These are phyloP conservation scores for Thymus quinquecostatus DNA, from an alignment of 257 asterid genomes.

Conservation along the genomic window DNA sequence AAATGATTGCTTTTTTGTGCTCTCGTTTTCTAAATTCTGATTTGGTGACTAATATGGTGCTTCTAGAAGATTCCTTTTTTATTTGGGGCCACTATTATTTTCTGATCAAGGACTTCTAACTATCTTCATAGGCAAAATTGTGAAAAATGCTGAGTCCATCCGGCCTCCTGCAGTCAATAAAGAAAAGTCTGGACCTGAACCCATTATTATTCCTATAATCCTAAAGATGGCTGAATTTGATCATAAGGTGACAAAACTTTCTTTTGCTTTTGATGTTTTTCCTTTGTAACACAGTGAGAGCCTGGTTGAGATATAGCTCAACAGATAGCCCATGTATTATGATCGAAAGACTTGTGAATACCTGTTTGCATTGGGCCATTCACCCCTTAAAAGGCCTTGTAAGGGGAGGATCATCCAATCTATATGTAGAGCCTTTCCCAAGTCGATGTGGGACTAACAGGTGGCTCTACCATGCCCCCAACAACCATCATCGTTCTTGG, in stretches of 20 bases:
- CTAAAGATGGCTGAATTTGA: slow-evolving; percentile 95
- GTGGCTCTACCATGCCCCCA: no score
- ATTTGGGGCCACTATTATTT: background rate
- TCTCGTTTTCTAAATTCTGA: slow-evolving; percentile 17
- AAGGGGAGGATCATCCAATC: no score
- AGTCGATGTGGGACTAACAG: no score
- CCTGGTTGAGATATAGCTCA: slow-evolving; percentile 17
- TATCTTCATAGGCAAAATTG: slow-evolving; percentile 53
- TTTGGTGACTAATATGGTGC: slow-evolving; percentile 5
- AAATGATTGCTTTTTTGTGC: slow-evolving; percentile 20
- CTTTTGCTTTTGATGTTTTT: slow-evolving; percentile 20
- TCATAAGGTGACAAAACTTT: slow-evolving; percentile 66
- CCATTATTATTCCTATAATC: slow-evolving; percentile 85
- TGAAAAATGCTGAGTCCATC: slow-evolving; percentile 48
- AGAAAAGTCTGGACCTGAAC: slow-evolving; percentile 81
- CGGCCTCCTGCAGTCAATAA: slow-evolving; percentile 46
- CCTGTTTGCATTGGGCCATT: background rate
- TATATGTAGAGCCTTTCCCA: no score
- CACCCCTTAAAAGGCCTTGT: no score
- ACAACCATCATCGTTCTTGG: no score
- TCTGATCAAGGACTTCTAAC: slow-evolving; percentile 20
- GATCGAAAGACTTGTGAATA: slow-evolving; percentile 12
- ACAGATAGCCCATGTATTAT: slow-evolving; percentile 12
- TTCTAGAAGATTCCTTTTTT: slow-evolving; percentile 12
- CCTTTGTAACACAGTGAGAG: slow-evolving; percentile 21